Evolutionary conservation across 768 basidiomycete species (phyloP).

Genomic region (Hericium rajendrae): DNA sequence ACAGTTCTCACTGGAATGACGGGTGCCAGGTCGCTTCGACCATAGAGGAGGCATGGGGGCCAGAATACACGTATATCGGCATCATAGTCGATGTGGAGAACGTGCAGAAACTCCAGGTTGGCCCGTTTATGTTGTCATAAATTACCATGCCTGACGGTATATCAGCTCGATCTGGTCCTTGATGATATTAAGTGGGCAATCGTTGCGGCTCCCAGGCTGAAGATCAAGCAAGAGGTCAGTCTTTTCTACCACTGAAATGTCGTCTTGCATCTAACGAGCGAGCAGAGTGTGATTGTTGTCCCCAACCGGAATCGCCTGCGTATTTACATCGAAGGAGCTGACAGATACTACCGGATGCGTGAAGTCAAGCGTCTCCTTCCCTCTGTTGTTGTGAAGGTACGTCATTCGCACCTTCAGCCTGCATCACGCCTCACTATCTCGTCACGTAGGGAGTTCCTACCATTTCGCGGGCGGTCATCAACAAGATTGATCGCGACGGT

Average conservation of each 20-base stretch:
- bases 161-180: constrained; percentile 81
- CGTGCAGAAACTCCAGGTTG: constrained; percentile 79
- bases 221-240: constrained; percentile 77
- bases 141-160: not conserved
- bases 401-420: not conserved
- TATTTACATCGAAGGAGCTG: constrained; percentile 68
- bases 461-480: constrained; percentile 90
- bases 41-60: constrained; percentile 93
- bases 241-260: too few relatives aligned
- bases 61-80: constrained; percentile 86
- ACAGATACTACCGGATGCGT: constrained; percentile 77
- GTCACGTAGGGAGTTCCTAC: constrained; percentile 64
- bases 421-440: not conserved
- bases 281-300: constrained; percentile 65
- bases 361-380: constrained; percentile 79
- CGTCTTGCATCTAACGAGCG: not conserved
- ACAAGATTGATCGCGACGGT: constrained; percentile 85
- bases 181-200: constrained; percentile 94
- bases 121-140: constrained; percentile 1
- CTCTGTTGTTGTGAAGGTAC: constrained; percentile 84
- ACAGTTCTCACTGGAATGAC: not conserved
- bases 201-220: constrained; percentile 77
- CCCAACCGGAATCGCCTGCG: constrained; percentile 65
- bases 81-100: constrained; percentile 86
- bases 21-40: constrained; percentile 69